These are phyloP conservation scores for Ceratocystis papillata DNA, from an alignment of 2,329 filamentous ascomycete genomes.

Conservation along the genomic window DNA sequence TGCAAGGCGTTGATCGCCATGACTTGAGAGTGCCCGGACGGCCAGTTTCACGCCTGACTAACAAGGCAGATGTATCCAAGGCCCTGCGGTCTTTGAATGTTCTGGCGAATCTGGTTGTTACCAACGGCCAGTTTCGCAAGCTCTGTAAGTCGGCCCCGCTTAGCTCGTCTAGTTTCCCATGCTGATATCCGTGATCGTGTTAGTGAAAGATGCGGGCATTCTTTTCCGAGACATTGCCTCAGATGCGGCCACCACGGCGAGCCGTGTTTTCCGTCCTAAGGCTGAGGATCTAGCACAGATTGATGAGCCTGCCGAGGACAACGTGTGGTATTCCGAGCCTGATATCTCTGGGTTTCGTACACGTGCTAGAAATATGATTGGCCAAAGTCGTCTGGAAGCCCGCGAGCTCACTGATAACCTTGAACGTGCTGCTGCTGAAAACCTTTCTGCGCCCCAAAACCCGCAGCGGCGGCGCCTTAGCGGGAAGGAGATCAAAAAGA, in stretches of 20 bases:
- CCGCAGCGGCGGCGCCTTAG: neutral
- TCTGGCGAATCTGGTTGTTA: constrained; percentile 77
- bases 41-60: constrained; percentile 63
- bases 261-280: constrained; percentile 61
- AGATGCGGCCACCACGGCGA: constrained; percentile 73
- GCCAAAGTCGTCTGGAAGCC: constrained; percentile 51
- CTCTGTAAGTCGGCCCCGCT: constrained; percentile 49
- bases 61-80: constrained; percentile 72
- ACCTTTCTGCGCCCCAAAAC: constrained; percentile 28
- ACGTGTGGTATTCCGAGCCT: constrained; percentile 85
- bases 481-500: constrained; percentile 7
- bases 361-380: constrained; percentile 55
- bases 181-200: constrained; percentile 16
- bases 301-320: constrained; percentile 75
- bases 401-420: constrained; percentile 50
- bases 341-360: constrained; percentile 60
- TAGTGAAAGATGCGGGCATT: constrained; percentile 65
- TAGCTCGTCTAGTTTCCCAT: constrained; percentile 4
- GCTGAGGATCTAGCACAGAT: constrained; percentile 67
- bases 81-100: constrained; percentile 77
- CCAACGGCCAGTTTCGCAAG: constrained; percentile 93
- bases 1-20: constrained; percentile 59
- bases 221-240: constrained; percentile 83
- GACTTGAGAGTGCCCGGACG: constrained; percentile 51
- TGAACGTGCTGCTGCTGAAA: constrained; percentile 32